phyloP scores from a whole-genome alignment of 2,329 filamentous ascomycete genomes.

The Trichoderma oligosporum region DNA sequence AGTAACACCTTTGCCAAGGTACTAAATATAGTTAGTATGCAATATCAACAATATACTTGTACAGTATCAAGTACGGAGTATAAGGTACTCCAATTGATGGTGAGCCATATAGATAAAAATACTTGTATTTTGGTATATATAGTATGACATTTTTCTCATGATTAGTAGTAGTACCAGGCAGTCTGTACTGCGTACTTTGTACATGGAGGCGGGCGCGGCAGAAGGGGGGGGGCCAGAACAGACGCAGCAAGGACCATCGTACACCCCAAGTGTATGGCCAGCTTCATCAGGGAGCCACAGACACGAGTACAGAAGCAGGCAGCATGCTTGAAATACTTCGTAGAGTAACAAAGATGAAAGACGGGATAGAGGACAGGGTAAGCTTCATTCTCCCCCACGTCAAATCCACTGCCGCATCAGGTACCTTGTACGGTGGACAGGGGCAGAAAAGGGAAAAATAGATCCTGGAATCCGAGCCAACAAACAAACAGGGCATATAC shows the following conservation, averaged over 20 bases:
- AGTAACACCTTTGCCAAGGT: too few relatives aligned
- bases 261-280: not conserved
- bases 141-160: too few relatives aligned
- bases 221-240: not conserved
- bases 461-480: too few relatives aligned
- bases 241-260: not conserved
- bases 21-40: too few relatives aligned
- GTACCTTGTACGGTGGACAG: conserved; percentile 2
- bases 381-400: not conserved
- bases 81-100: not conserved
- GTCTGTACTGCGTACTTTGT: not conserved
- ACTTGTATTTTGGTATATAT: too few relatives aligned
- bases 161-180: not conserved
- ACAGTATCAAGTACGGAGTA: too few relatives aligned
- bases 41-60: too few relatives aligned
- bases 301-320: not conserved
- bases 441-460: not conserved
- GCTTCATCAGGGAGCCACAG: not conserved
- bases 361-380: not conserved
- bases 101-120: not conserved
- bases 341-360: not conserved
- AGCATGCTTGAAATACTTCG: too few relatives aligned
- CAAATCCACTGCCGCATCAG: not conserved
- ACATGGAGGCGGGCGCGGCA: not conserved
- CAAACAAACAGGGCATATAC: too few relatives aligned